Base-by-base conservation (phyloP, 805 yeast genomes). In the Candida stauntonica region DNA sequence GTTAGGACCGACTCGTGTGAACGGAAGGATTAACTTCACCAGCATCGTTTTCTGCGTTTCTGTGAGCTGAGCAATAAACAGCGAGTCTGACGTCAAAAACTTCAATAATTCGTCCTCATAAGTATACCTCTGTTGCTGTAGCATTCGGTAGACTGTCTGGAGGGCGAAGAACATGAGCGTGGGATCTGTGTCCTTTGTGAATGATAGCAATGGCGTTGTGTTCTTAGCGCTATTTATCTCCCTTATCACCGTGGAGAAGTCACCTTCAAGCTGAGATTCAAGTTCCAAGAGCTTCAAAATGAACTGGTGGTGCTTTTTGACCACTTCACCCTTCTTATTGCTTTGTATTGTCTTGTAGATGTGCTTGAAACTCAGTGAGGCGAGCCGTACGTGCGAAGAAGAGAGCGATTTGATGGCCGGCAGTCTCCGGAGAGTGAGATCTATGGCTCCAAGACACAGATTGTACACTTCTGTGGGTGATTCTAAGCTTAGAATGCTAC, bases 251-350 rank as follows among this genome's bases (percentile, higher is more conserved):
- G 17, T 4, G 4, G 33, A 14, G 33, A 30, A 46, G 31, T 46
- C 46, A 1, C 40, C 19, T 5, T 36, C 29, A 3, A 47, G 27
- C 6, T 28, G 7, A 8, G 34, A 26, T 17, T 54, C 60, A 5
- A 55, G 32, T 12, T 54, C 59, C 9, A 55, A 40, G 17, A 53
- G 38, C 30, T 41, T 50, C 24, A 53, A 33, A 8, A 54, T 49
- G 30, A 39, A 53, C 3, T 24, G 28, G 26, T 52, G 52, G 35
- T 53, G 57, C 29, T 35, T 48, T 33, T 47, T 54, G 0, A 27
- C 14, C 2, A 52, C 16, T 7, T 41, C 48, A 3, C 16, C 17
- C 9, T 21, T 34, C 30, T 35, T 38, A 5, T 27, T 2, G 38
- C 38, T 17, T 36, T 13, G 5, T 46, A 41, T 16, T 48, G 48